These are phyloP conservation scores for Chaetomiaceae sp. DNA, from an alignment of 2,329 filamentous ascomycete species.

Conservation along the genomic window DNA sequence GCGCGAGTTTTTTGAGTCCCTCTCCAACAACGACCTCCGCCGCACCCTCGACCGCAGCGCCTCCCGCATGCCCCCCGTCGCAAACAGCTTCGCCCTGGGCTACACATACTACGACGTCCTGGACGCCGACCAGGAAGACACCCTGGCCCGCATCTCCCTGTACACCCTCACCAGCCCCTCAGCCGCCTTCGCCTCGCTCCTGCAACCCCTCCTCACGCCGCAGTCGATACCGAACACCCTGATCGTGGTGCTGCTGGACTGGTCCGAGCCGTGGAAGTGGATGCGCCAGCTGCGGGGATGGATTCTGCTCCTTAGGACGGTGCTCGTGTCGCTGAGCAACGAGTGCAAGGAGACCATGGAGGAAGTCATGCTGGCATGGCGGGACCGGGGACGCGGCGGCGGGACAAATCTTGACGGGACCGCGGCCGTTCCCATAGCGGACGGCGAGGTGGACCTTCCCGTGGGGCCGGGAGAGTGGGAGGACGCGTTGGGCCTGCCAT, in stretches of 20 bases:
- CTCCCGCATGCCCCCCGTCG: conserved; percentile 68
- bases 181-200: conserved; percentile 73
- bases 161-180: conserved; percentile 86
- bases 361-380: conserved; percentile 76
- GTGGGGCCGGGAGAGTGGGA: conserved; percentile 90
- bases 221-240: conserved; percentile 81
- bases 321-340: conserved; percentile 67
- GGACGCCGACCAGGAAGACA: conserved; percentile 92
- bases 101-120: conserved; percentile 95
- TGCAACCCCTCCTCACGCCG: conserved; percentile 79
- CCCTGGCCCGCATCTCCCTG: conserved; percentile 80
- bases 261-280: conserved; percentile 92
- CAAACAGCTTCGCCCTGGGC: conserved; percentile 86
- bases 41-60: conserved; percentile 51
- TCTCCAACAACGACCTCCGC: conserved; percentile 51
- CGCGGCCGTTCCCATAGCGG: conserved; percentile 52
- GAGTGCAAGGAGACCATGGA: conserved; percentile 81
- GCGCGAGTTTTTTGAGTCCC: conserved; percentile 71
- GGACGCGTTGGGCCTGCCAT: conserved; percentile 76
- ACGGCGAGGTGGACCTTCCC: conserved; percentile 67
- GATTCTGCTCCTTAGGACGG: conserved; percentile 76
- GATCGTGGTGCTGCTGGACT: conserved; percentile 89
- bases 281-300: conserved; percentile 83
- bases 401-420: conserved; percentile 60
- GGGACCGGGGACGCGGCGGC: conserved; percentile 66